Base-by-base conservation (phyloP, 2,329 filamentous ascomycete species). In the Fusarium albidum region DNA sequence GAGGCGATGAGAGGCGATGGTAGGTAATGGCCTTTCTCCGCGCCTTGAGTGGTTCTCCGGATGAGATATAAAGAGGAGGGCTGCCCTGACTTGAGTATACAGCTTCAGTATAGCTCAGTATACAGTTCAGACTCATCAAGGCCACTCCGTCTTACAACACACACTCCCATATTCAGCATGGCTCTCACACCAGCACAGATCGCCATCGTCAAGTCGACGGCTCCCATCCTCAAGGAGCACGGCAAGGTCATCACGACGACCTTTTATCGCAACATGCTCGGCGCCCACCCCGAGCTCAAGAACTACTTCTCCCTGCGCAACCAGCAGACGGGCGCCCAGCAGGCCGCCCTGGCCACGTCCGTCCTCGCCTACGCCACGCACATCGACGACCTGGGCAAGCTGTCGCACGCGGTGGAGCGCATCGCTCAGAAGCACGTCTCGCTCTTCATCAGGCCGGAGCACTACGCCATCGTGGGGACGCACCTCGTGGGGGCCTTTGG, bases 401-500 rank as follows among this genome's bases (percentile, higher is more conserved):
- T 92, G 5, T 70, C 70, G 11, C 78, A 82, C 27, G 76, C 75
- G 28, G 77, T 84, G 12, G 86, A 91, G 71, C 82, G 87, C 65
- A 92, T 94, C 60, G 87, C 86, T 51, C 84, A 92, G 66, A 92
- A 92, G 75, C 90, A 93, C 68, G 88, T 81, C 18, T 88, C 84
- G 2, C 79, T 93, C n/a, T 84, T 83, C 68, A 82, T 93, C 66
- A 75, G 78, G 59, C 80, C 89, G 1, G 87, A 86, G 17, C 86
- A 92, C 46, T 93, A 93, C 69, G 73, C 78, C 45, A 81, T 91
- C 27, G 89, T 93, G 3, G 90, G 87, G 34, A 80, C 83, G 58
- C 80, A 86, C 69, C 79, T 93, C 2, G 77, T 93, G 14, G 81
- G 79, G 41, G 87, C 89, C 2, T 88, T 93, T 73, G 82, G 81